Percentiles rank a stretch among this genome's conserved stretches.
Evolutionary conservation across 2,329 filamentous ascomycete species (phyloP).

Genomic region (Aureobasidium sp.): DNA sequence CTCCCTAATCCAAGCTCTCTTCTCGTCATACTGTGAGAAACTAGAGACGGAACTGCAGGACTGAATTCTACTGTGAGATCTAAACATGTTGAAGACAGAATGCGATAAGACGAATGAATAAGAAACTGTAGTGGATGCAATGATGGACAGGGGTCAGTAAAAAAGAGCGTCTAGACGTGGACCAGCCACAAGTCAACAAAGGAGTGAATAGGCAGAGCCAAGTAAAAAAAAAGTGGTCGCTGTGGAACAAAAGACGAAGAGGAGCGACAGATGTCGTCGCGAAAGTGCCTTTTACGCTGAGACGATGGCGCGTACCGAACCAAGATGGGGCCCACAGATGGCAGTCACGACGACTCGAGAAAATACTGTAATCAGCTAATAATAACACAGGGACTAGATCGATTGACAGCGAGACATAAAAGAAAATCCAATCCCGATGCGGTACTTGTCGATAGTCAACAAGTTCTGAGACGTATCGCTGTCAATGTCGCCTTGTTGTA

Average conservation of each 20-base stretch:
- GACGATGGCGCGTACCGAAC: neutral
- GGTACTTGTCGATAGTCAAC: neutral
- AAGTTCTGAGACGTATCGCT: neutral
- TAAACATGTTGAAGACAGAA: neutral
- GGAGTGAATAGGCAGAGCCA: neutral
- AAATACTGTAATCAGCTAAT: neutral
- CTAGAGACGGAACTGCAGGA: neutral
- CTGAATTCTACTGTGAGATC: neutral
- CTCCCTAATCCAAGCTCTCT: neutral
- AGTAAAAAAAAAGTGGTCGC: neutral
- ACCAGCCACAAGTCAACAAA: conserved; percentile 10
- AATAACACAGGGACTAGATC: neutral
- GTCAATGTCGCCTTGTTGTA: neutral
- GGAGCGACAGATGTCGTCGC: neutral
- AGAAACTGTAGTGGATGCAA: neutral
- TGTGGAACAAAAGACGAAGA: neutral
- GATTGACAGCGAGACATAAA: neutral
- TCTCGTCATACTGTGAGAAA: neutral
- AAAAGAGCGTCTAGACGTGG: conserved; percentile 2
- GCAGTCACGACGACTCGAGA: neutral
- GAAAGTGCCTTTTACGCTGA: conserved; percentile 4
- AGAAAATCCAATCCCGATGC: neutral
- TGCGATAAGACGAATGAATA: neutral
- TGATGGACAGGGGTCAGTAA: neutral
- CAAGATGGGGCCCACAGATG: neutral